These are phyloP conservation scores for Botrytis pseudocinerea DNA, from an alignment of 2,329 filamentous ascomycete genomes.

Conservation along the genomic window DNA sequence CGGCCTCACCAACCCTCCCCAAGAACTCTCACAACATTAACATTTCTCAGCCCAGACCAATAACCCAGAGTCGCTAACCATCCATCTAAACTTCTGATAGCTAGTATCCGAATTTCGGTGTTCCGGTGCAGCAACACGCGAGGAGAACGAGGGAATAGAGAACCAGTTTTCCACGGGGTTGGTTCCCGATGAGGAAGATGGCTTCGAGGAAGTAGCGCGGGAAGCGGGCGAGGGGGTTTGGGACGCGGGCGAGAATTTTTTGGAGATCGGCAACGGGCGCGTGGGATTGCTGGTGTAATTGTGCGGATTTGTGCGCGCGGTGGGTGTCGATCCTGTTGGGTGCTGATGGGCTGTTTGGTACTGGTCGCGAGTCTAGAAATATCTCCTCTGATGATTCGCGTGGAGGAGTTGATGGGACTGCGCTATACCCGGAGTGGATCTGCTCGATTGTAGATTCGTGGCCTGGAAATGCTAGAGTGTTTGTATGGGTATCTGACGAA, in stretches of 20 bases:
- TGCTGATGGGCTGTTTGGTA: not conserved
- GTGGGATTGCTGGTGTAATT: not conserved
- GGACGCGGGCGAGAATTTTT: not conserved
- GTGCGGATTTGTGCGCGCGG: rapidly evolving
- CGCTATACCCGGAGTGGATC: too few species aligned
- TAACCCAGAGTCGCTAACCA: not conserved
- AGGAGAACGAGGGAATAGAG: not conserved
- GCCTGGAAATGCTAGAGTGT: not conserved
- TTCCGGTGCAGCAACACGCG: not conserved
- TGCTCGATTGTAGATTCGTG: rapidly evolving
- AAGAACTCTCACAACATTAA: not conserved
- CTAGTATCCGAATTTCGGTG: not conserved
- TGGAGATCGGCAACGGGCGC: not conserved
- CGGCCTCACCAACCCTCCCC: not conserved
- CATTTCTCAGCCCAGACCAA: not conserved
- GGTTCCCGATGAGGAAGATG: not conserved
- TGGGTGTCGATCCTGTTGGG: rapidly evolving
- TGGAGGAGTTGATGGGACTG: too few species aligned
- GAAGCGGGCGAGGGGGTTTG: not conserved
- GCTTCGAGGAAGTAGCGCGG: not conserved
- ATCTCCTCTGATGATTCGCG: not conserved
- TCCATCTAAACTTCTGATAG: not conserved
- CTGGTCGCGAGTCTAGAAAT: not conserved
- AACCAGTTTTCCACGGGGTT: not conserved
- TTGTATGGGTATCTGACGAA: too few species aligned